Evolutionary conservation across 2,329 filamentous ascomycete species (phyloP), one percentile per base, ranked within the genome.

Genomic region (Aspergillus fumigatus): DNA sequence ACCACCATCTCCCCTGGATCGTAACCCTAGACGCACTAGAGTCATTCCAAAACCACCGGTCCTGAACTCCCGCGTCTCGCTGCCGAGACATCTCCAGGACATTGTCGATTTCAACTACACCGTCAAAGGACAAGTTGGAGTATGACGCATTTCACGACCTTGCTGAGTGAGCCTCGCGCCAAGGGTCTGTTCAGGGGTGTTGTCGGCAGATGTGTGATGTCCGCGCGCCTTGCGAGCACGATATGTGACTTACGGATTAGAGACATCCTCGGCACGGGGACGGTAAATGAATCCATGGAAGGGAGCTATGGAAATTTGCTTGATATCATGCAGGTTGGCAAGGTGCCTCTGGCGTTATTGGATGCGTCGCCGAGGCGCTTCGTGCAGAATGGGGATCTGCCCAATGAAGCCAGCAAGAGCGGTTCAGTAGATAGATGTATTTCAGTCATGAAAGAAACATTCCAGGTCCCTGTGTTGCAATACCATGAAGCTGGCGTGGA

Each of bases 1-100:
- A 87, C 84, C 0, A 79, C 77, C 0, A 81, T 88, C 23, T 83
- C 81, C 85, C 0, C n/a, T 88, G 85, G 85, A 73, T 87, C 11
- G 69, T 87, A 3, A 84, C 83, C 0, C 71, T 83, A 1, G 84
- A 86, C 38, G 84, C 85, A 0, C 66, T 88, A n/a, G 70, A 23
- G 23, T 23, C 23, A 23, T 23, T 23, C 23, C n/a, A 23, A 23
- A 23, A 23, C 23, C 23, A 2, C 23, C 23, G 23, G 23, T 23
- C 23, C 63, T 5, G 62, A 61, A 40, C 23, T 59, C 58, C 10
- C 55, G 59, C 27, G 57, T 51, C 11, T 11, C 50, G 1, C 32
- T 65, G 3, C 56, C 62, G 19, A 51, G 21, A 9, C 63, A 67
- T 47, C 55, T 68, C 4, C 55, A 62, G 50, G 61, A 67, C 11